These are phyloP conservation scores for Aurifilum marmelostoma DNA, from an alignment of 2,329 filamentous ascomycete genomes.

Conservation along the genomic window DNA sequence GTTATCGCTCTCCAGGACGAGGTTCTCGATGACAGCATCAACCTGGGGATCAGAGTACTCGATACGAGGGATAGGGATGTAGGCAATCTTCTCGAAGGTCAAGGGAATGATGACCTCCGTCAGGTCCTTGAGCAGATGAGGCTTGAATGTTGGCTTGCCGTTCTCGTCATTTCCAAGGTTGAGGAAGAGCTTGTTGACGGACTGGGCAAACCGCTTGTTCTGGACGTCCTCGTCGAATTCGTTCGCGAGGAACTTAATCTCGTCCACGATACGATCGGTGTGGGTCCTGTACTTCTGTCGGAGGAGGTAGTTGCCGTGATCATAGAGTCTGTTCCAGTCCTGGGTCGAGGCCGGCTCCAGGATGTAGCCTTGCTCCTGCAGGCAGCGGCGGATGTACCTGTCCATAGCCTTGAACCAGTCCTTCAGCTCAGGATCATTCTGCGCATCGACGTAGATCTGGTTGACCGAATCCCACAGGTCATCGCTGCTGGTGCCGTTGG, in stretches of 20 bases:
- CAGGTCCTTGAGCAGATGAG: slow-evolving; percentile 86
- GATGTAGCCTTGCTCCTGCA: slow-evolving; percentile 90
- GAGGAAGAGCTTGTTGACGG: slow-evolving; percentile 82
- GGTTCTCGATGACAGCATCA: slow-evolving; percentile 90
- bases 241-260: slow-evolving; percentile 84
- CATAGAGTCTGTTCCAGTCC: slow-evolving; percentile 84
- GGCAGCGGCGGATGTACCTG: slow-evolving; percentile 76
- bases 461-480: slow-evolving; percentile 86
- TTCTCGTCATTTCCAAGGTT: slow-evolving; percentile 84
- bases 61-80: slow-evolving; percentile 91
- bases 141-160: slow-evolving; percentile 89
- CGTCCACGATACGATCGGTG: slow-evolving; percentile 83
- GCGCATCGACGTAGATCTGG: slow-evolving; percentile 83
- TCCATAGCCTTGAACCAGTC: slow-evolving; percentile 85
- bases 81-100: slow-evolving; percentile 81
- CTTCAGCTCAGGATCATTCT: slow-evolving; percentile 83
- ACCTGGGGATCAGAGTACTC: slow-evolving; percentile 85
- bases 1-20: slow-evolving; percentile 95
- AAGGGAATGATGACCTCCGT: slow-evolving; percentile 83
- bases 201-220: slow-evolving; percentile 78
- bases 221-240: slow-evolving; percentile 89
- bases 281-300: slow-evolving; percentile 86
- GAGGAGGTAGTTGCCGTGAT: slow-evolving; percentile 82
- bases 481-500: slow-evolving; percentile 88
- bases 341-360: slow-evolving; percentile 78